Conservation (phyloP, 116 monocot species). For the Posidonia oceanica region DNA sequence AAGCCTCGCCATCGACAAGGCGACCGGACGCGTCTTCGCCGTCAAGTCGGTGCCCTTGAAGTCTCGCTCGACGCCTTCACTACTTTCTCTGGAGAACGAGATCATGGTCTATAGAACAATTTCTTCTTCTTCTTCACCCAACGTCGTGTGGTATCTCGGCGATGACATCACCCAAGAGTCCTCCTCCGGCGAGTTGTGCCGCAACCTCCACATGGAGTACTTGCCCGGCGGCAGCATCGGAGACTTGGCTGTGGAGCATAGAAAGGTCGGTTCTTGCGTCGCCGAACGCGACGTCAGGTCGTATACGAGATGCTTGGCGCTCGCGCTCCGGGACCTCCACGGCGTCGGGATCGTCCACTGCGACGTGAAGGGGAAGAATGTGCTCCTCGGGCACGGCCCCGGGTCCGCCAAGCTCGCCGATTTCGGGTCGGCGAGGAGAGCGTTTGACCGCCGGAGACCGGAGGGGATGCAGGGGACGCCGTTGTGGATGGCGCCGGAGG, state of each 20-base stretch:
- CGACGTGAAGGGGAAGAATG: constrained; percentile 40
- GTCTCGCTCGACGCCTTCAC: not conserved
- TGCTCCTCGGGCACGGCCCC: constrained; percentile 16
- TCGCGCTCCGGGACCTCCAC: constrained; percentile 26
- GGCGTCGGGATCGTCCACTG: constrained; percentile 25
- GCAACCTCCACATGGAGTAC: constrained; percentile 26
- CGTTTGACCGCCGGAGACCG: not conserved
- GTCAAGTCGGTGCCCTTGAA: constrained; percentile 19
- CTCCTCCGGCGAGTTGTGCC: not conserved
- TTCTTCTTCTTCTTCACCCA: constrained; percentile 9
- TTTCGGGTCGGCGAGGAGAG: constrained; percentile 26
- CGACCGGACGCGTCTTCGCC: constrained; percentile 18
- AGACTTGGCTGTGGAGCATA: constrained; percentile 5
- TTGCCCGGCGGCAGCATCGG: constrained; percentile 27
- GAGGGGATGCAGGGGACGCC: constrained; percentile 25
- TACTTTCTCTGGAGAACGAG: constrained; percentile 18
- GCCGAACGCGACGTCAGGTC: constrained; percentile 17
- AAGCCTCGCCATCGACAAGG: constrained; percentile 13
- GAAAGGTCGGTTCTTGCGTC: constrained; percentile 2
- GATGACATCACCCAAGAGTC: constrained; percentile 9
- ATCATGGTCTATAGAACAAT: constrained; percentile 13
- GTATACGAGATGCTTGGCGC: constrained; percentile 18
- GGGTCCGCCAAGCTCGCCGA: constrained; percentile 32
- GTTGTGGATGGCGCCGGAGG: constrained; percentile 55
- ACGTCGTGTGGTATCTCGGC: constrained; percentile 24